Evolutionary conservation across 176 grass and related monocot species (phyloP), one percentile per base, ranked within the genome.

Genomic region (Carex myosuroides): DNA sequence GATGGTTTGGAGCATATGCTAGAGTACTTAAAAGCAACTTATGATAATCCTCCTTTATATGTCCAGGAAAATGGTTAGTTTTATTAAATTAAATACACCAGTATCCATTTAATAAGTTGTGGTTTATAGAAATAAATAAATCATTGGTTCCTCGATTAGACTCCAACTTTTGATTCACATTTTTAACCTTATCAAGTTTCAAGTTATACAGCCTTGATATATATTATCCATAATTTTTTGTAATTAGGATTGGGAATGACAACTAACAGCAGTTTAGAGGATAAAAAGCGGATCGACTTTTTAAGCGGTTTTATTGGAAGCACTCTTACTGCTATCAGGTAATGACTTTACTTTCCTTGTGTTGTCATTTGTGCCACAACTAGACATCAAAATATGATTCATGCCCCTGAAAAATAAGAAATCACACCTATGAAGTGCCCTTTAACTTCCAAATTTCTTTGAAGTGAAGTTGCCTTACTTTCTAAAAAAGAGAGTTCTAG

Each of bases 11-110:
- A 85, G 21, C 10, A 87, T 82, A 53, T 88, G 21, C 60, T 90
- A 26, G 82, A 83, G 50, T 90, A 93, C 13, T 30, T 93, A 32
- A 81, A 74, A 81, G 60, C 62, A 55, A 85, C 81, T 37, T 90
- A 90, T 37, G 81, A 83, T 44, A 90, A 93, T 41, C 82, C 85
- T 80, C 85, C 88, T 65, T 42, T 90, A 81, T 93, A 90, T 85
- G 58, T 90, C 21, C 86, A 90, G 37, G 91, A 93, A 86, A 93
- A 90, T 14, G 86, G 91, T 89, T 14, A 63, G 64, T 81, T 52
- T 29, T 73, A 35, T 37, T 60, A 58, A 68, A 35, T 37, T 60
- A 58, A 69, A 10, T 42, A 72, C 1, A 46, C 17, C 14, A n/a
- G 22, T 68, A 39, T 39, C 13, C 35, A 6, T 50, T 81, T 33